Conservation (phyloP, 805 yeast species). For the Vanderwaltozyma tropicalis region DNA sequence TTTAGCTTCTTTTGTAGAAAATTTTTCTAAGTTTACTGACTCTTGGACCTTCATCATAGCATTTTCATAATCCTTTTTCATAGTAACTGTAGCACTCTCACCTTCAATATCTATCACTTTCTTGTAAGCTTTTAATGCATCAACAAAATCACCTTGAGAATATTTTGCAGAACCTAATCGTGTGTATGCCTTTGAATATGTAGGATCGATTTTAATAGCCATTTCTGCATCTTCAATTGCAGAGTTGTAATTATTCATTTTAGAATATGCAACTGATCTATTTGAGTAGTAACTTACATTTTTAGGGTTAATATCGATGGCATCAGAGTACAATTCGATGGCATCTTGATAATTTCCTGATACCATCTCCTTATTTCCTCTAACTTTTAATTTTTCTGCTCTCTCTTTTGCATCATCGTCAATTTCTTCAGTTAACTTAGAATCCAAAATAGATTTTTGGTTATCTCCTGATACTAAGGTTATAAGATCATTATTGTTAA, state of each 20-base stretch:
- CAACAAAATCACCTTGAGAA: constrained; percentile 81
- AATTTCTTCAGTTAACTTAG: constrained; percentile 27
- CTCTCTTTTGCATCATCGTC: constrained; percentile 41
- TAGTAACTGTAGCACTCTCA: constrained; percentile 66
- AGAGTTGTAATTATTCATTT: constrained; percentile 53
- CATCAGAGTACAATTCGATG: constrained; percentile 63
- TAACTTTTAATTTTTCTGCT: constrained; percentile 71
- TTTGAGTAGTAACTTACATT: constrained; percentile 84
- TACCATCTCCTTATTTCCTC: constrained; percentile 85
- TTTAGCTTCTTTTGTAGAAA: not conserved
- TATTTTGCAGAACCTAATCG: constrained; percentile 86
- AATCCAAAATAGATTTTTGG: too few relatives aligned
- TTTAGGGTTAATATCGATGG: constrained; percentile 53
- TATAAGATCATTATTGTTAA: not conserved
- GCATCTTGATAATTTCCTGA: constrained; percentile 59
- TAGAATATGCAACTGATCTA: constrained; percentile 91
- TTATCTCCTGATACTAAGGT: constrained; percentile 11
- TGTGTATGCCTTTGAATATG: constrained; percentile 82
- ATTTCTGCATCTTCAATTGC: constrained; percentile 76
- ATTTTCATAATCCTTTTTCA: constrained; percentile 84
- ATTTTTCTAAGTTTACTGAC: not conserved
- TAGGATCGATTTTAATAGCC: constrained; percentile 67
- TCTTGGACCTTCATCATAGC: constrained; percentile 39
- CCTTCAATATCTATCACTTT: constrained; percentile 81
- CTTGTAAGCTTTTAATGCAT: constrained; percentile 79